phyloP scores from a whole-genome alignment of 306 rosid species.

The Clitoria ternatea region DNA sequence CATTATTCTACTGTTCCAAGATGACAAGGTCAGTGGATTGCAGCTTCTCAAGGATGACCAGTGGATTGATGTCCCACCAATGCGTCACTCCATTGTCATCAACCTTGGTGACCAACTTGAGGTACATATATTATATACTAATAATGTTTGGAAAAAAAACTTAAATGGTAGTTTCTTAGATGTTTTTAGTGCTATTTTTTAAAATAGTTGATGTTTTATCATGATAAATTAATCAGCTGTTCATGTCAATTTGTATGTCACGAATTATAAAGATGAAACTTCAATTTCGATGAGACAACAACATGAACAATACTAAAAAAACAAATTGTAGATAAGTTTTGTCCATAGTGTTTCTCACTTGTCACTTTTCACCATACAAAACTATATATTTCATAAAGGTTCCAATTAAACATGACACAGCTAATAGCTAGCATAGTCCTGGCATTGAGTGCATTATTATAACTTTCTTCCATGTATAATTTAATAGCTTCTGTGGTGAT shows the following conservation, averaged over 20 bases:
- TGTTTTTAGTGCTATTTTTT: too few species aligned
- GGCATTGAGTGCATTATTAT: background rate
- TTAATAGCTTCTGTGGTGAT: background rate
- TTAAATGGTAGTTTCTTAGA: too few species aligned
- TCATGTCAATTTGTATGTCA: too few species aligned
- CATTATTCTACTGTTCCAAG: slow-evolving; percentile 89
- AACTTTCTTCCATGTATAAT: background rate
- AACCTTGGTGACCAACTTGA: slow-evolving; percentile 98
- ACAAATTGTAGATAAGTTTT: too few species aligned
- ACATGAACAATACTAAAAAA: too few species aligned
- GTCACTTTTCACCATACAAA: background rate
- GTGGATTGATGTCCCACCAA: slow-evolving; percentile 92
- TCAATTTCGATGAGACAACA: too few species aligned
- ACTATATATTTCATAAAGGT: background rate
- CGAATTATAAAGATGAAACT: too few species aligned
- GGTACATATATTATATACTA: slow-evolving; percentile 36
- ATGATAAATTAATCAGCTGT: too few species aligned
- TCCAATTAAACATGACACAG: slow-evolving; percentile 14
- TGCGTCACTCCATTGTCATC: slow-evolving; percentile 95
- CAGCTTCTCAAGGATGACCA: slow-evolving; percentile 88
- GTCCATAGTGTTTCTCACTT: background rate
- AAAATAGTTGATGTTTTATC: too few species aligned
- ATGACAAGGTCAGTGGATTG: slow-evolving; percentile 90
- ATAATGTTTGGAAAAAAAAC: too few species aligned
- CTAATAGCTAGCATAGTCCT: background rate